A percentile compares a stretch with the other conserved stretches of the same genome.
phyloP scores from a whole-genome alignment of 2,329 filamentous ascomycete genomes.

The Fusarium phyllophilum region DNA sequence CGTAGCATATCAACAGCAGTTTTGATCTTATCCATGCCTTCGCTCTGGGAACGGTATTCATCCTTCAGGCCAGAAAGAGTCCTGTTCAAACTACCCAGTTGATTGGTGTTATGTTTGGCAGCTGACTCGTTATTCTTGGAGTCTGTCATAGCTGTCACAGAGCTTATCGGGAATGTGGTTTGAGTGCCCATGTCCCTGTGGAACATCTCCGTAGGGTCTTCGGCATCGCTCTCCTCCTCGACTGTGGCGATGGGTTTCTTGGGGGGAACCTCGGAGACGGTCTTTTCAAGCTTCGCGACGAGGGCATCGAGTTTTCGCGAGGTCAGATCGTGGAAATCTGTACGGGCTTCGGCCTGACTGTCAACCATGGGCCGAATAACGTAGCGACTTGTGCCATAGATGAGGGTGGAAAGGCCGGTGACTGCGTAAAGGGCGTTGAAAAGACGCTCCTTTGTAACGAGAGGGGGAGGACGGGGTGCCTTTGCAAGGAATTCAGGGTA shows the following conservation, averaged over 20 bases:
- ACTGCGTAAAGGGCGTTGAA: constrained; percentile 69
- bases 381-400: constrained; percentile 78
- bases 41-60: constrained; percentile 56
- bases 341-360: constrained; percentile 61
- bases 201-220: constrained; percentile 80
- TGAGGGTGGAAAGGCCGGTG: constrained; percentile 65
- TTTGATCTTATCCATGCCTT: constrained; percentile 62
- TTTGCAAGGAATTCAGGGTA: constrained; percentile 76
- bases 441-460: constrained; percentile 70
- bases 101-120: constrained; percentile 53
- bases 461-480: constrained; percentile 64
- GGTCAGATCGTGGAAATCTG: constrained; percentile 62
- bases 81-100: constrained; percentile 56
- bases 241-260: constrained; percentile 37
- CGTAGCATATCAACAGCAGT: constrained; percentile 67
- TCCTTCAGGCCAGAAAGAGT: constrained; percentile 56
- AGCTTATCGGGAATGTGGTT: constrained; percentile 62
- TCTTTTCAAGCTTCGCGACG: constrained; percentile 62
- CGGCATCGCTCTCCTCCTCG: constrained; percentile 58
- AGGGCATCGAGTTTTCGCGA: constrained; percentile 57
- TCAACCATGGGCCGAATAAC: constrained; percentile 72
- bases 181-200: constrained; percentile 84
- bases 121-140: constrained; percentile 39
- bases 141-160: constrained; percentile 20
- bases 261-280: constrained; percentile 70